Percentiles rank a stretch among this genome's conserved stretches.
Conservation (phyloP, 306 rosid species). For the Styphnolobium japonicum region DNA sequence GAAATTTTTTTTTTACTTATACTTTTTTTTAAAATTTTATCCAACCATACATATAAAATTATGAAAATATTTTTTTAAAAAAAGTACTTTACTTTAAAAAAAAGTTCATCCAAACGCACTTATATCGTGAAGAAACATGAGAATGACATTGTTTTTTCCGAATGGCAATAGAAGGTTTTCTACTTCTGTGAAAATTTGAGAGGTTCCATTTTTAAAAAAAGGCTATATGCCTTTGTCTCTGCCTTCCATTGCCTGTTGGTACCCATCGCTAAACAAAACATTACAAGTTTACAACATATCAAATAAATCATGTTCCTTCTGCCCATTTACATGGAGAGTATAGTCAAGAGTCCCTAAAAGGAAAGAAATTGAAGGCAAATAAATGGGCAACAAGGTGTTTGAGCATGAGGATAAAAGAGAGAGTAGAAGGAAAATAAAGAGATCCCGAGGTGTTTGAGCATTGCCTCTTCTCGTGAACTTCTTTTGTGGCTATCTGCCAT, state of each 20-base stretch:
- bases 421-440: too few species aligned
- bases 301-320: conserved; percentile 16
- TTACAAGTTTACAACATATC: background rate
- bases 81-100: too few species aligned
- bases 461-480: conserved; percentile 17
- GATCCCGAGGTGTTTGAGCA: conserved; percentile 11
- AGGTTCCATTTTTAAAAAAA: background rate
- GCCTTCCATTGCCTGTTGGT: conserved; percentile 19
- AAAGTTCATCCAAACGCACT: too few species aligned
- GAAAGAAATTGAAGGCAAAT: conserved; percentile 13
- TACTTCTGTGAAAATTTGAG: conserved; percentile 23
- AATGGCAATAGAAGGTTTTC: conserved; percentile 15
- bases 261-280: conserved; percentile 38
- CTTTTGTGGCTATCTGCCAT: background rate
- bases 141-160: background rate
- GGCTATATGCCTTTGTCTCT: conserved; percentile 14
- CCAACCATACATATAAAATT: too few species aligned
- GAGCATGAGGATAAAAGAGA: background rate
- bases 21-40: too few species aligned
- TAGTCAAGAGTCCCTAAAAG: background rate
- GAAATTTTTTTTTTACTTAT: too few species aligned
- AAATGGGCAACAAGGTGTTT: background rate
- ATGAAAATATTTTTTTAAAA: too few species aligned
- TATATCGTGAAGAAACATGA: background rate
- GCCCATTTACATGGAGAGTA: background rate